A percentile compares a stretch with the other conserved stretches of the same genome.
phyloP scores from a whole-genome alignment of 192 early-diverging fungal species.

The Coemansia sp. region DNA sequence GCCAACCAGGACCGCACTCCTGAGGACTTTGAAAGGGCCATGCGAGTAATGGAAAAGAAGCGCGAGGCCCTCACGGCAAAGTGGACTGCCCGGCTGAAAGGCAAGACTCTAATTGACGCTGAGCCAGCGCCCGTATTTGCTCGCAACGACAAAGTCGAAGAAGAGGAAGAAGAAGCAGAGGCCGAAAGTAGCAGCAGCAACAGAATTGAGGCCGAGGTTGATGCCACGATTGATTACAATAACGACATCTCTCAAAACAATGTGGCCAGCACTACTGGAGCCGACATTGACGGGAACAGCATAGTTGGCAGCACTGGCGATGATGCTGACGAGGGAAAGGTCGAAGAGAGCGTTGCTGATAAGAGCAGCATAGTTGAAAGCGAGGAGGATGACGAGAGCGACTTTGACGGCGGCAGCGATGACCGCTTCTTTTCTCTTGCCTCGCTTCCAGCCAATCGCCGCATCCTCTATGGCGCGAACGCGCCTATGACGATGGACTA shows the following conservation, averaged over 20 bases:
- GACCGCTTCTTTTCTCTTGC: neutral
- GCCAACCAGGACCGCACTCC: slow-evolving; percentile 4
- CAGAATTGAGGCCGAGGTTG: neutral
- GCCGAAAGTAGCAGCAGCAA: neutral
- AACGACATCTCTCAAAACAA: neutral
- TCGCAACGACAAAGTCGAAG: neutral
- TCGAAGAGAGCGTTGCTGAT: neutral
- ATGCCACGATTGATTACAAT: too few species aligned
- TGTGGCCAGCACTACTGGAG: neutral
- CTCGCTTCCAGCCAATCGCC: slow-evolving; percentile 10
- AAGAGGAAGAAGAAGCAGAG: neutral
- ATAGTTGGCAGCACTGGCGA: neutral
- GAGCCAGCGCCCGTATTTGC: neutral
- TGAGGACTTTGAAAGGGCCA: neutral
- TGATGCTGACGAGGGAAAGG: neutral
- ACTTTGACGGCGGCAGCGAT: slow-evolving; percentile 1
- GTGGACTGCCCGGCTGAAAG: slow-evolving; percentile 14
- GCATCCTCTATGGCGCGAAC: slow-evolving; percentile 21
- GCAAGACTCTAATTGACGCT: slow-evolving; percentile 13
- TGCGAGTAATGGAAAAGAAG: slow-evolving; percentile 6
- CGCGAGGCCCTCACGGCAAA: slow-evolving; percentile 9
- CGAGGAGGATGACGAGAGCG: neutral
- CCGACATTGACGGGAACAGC: neutral
- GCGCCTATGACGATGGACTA: slow-evolving; percentile 27
- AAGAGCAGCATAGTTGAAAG: too few species aligned